Base-by-base conservation (phyloP, 2,329 filamentous ascomycete genomes). In the Fusarium sterilihyphosum region DNA sequence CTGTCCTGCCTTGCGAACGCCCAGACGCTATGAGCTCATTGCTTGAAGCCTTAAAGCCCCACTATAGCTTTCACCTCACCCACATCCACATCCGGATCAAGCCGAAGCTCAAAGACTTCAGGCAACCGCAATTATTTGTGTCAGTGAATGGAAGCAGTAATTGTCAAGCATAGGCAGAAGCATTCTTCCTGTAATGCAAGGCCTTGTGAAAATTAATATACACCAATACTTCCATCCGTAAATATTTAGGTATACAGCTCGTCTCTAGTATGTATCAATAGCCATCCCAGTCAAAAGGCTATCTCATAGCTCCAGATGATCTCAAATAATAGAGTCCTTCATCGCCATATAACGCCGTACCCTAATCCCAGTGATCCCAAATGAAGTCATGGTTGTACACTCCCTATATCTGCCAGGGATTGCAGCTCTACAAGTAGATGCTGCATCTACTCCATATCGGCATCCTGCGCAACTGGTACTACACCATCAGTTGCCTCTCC, bases 401-500 rank as follows among this genome's bases (percentile, higher is more conserved):
- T 69, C 68, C 72, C 71, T 70, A 40, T 58, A 10, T 61, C 31
- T 57, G 24, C 58, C 17, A 43, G 52, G 35, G 60, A 60, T 43
- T 41, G 31, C 33, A 46, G 60, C 47, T 40, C 40, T 24, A n/a
- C 8, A 53, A 37, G 52, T 10, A 50, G n/a, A 58, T 64, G 47
- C 41, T 64, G 47, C 49, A 56, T 74, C 62, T 79, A 83, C 64
- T 85, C 87, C 77, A 85, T 83, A 35, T 85, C 86, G 31, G 83
- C 83, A 60, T 86, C 86, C 50, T 85, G 84, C 10, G 81, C 81
- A 10, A 83, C 78, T 2, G 83, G 77, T 5, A 82, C 79, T 4
- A 89, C 83, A 3, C 87, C 88, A 38, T 89, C 88, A 4, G 81
- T 82, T 5, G 86, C 85, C 74, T 92, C 90, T 24, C 89, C 90